Base-by-base conservation (phyloP, 345 rosid genomes). In the Eucalyptus marginata region DNA sequence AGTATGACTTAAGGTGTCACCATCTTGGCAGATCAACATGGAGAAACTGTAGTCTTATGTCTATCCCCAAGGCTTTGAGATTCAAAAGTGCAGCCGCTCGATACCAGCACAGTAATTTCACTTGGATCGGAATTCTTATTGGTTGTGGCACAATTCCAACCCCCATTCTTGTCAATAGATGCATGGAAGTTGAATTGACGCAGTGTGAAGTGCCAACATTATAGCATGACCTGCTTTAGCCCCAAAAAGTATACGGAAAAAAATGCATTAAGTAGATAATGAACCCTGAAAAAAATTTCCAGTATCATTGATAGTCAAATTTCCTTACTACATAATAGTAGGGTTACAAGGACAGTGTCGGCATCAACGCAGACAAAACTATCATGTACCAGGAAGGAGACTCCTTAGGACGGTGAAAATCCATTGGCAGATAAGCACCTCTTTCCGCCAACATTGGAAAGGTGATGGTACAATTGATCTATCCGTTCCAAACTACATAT, bases 401-500 rank as follows among this genome's bases (percentile, higher is more conserved):
- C 87, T 85, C 40, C 59, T 86, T 8, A 12, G 59, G 25, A 76
- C 47, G 15, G 84, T 76, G 29, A 20, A 76, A 5, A 8, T 40
- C 62, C 50, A 62, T 31, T 51, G 56, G 47, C 64, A 86, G 64
- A 49, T 20, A 33, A 27, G 80, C 88, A 59, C 47, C 64, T 87
- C 51, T 44, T 87, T 58, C 47, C 4, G 49, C 79, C 47, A 86
- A n/a, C 87, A 40, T 29, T 40, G 50, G 50, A 87, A 56, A 87
- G 40, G 86, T 88, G 76, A 44, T 56, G 90, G 87, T 81, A 85
- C 84, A 89, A 91, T 87, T 56, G 89, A 90, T 89, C 92, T 88
- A 89, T 87, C 51, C 7, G 88, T 84, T 62, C 86, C 87, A 51
- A 92, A 86, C 89, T 90, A 89, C 90, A 71, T 92, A 90, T 80